Evolutionary conservation across 73 alveolate genomes (phyloP).

Genomic region (Loxodes magnus): DNA sequence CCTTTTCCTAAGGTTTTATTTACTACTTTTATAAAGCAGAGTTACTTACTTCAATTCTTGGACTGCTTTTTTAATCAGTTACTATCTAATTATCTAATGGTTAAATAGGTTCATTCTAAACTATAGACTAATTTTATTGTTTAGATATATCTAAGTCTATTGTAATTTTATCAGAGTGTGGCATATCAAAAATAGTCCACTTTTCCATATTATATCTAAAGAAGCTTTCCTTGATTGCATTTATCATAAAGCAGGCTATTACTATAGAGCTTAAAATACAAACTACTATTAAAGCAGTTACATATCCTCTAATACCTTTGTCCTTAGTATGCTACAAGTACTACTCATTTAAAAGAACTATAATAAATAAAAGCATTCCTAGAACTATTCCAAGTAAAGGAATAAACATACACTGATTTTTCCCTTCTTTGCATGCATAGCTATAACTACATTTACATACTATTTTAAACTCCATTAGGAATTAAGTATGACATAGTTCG

Average conservation of each 20-base stretch:
- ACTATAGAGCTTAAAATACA: constrained; percentile 1
- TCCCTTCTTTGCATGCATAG: neutral
- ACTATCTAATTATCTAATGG: too few relatives aligned
- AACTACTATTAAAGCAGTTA: constrained; percentile 4
- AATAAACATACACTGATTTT: neutral
- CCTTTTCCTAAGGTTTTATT: too few relatives aligned
- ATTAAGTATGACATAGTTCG: neutral
- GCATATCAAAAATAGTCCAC: neutral
- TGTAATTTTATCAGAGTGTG: too few relatives aligned
- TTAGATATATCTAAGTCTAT: too few relatives aligned
- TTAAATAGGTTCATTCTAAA: too few relatives aligned
- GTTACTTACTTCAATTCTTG: too few relatives aligned
- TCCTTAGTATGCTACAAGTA: neutral
- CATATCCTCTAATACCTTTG: neutral
- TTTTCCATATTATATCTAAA: neutral
- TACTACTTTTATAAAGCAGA: too few relatives aligned
- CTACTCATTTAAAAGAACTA: neutral
- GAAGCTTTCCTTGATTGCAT: constrained; percentile 1
- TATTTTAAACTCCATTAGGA: neutral
- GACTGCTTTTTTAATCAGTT: too few relatives aligned
- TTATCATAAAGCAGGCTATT: neutral
- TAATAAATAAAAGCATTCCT: constrained; percentile 4
- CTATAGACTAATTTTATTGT: too few relatives aligned
- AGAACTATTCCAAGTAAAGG: neutral
- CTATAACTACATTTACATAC: neutral